Percentiles rank a stretch among this genome's conserved stretches.
Evolutionary conservation across 371 early-diverging fungal species (phyloP).

Genomic region (Lichtheimia hyalospora): DNA sequence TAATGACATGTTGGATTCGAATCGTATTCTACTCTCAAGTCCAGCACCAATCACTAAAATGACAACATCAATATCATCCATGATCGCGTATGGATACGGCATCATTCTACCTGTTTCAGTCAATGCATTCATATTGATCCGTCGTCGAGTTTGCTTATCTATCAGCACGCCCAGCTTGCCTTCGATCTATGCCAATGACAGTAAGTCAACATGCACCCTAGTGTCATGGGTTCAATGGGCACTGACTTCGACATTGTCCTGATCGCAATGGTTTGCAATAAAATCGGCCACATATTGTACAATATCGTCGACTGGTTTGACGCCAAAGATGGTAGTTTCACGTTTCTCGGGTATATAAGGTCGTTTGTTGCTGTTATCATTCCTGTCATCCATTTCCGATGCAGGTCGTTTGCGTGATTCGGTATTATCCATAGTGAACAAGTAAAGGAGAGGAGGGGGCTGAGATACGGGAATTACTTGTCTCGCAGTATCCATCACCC

Average conservation of each 20-base stretch:
- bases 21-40: slow-evolving; percentile 37
- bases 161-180: slow-evolving; percentile 78
- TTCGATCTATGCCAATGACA: slow-evolving; percentile 62
- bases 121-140: slow-evolving; percentile 60
- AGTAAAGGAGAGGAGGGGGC: too few relatives aligned
- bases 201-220: not conserved
- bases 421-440: not conserved
- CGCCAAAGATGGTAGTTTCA: slow-evolving; percentile 41
- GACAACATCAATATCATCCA: not conserved
- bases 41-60: slow-evolving; percentile 16
- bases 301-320: slow-evolving; percentile 59
- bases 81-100: not conserved
- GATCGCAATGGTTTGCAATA: slow-evolving; percentile 50
- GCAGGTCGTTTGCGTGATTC: slow-evolving; percentile 2
- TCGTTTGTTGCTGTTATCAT: not conserved
- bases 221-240: not conserved
- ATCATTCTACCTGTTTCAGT: slow-evolving; percentile 61
- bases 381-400: not conserved
- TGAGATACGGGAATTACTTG: not conserved
- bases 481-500: not conserved
- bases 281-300: slow-evolving; percentile 63
- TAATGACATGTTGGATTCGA: slow-evolving; percentile 70
- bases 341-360: not conserved
- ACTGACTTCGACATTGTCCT: slow-evolving; percentile 62
- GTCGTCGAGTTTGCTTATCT: slow-evolving; percentile 57